phyloP scores from a whole-genome alignment of 2,329 filamentous ascomycete species.

The Fusarium aywerte region DNA sequence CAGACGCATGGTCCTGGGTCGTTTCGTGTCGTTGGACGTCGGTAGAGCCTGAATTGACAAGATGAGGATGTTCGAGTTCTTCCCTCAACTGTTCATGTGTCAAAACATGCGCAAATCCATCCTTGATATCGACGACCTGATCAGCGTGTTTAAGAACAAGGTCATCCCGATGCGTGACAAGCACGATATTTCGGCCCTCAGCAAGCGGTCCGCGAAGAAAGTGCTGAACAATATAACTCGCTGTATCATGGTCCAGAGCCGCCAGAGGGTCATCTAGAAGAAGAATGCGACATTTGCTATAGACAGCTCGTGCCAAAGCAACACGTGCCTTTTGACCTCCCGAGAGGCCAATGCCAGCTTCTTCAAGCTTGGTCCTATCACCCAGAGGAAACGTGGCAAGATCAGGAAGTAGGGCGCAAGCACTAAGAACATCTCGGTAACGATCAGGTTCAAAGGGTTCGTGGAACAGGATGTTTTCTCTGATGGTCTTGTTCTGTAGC shows the following conservation, averaged over 20 bases:
- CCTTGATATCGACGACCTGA: slow-evolving; percentile 76
- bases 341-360: slow-evolving; percentile 71
- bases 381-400: slow-evolving; percentile 66
- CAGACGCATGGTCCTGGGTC: slow-evolving; percentile 50
- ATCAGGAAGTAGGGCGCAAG: slow-evolving; percentile 68
- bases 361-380: slow-evolving; percentile 69
- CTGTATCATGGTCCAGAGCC: slow-evolving; percentile 71
- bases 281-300: slow-evolving; percentile 66
- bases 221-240: slow-evolving; percentile 69
- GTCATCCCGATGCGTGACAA: slow-evolving; percentile 84
- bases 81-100: slow-evolving; percentile 57
- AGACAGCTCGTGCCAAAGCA: slow-evolving; percentile 70
- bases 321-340: slow-evolving; percentile 73
- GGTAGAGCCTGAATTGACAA: slow-evolving; percentile 36
- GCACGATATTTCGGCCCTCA: slow-evolving; percentile 75
- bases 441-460: slow-evolving; percentile 62
- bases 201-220: slow-evolving; percentile 69
- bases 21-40: slow-evolving; percentile 38
- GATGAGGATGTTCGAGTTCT: slow-evolving; percentile 54
- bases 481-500: slow-evolving; percentile 73
- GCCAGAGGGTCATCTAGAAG: slow-evolving; percentile 73
- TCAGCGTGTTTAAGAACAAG: slow-evolving; percentile 78
- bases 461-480: slow-evolving; percentile 74
- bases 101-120: slow-evolving; percentile 66
- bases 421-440: slow-evolving; percentile 70